These are phyloP conservation scores for Neopestalotiopsis sp. DNA, from an alignment of 2,329 filamentous ascomycete species.

Conservation along the genomic window DNA sequence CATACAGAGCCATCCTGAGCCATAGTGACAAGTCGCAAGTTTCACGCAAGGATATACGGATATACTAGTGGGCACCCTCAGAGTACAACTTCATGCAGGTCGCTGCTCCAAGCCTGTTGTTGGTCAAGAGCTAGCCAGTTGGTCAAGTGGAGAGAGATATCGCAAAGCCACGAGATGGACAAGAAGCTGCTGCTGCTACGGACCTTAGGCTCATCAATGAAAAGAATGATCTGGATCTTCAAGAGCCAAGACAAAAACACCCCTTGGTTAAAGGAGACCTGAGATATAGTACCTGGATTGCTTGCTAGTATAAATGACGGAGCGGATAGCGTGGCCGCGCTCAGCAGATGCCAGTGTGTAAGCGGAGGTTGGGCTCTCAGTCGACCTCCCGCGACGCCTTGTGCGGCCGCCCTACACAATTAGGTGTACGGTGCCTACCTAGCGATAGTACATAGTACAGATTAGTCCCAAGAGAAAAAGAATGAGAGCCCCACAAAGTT, in stretches of 20 bases:
- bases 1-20: neutral
- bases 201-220: neutral
- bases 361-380: neutral
- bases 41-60: constrained; percentile 5
- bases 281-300: neutral
- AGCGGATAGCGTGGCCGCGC: neutral
- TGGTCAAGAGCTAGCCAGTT: neutral
- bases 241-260: neutral
- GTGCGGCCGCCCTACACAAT: neutral
- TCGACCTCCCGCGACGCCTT: neutral
- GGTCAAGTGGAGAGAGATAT: neutral
- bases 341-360: neutral
- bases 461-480: neutral
- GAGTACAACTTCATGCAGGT: constrained; percentile 1
- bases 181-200: neutral
- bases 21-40: neutral
- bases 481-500: neutral
- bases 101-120: neutral
- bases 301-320: neutral
- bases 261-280: neutral
- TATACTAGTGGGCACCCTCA: neutral
- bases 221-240: neutral
- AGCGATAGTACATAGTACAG: neutral
- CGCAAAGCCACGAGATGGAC: neutral
- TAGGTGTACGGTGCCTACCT: neutral